phyloP scores from a whole-genome alignment of 495 filamentous ascomycete species.

The Evansstolkia leycettana region DNA sequence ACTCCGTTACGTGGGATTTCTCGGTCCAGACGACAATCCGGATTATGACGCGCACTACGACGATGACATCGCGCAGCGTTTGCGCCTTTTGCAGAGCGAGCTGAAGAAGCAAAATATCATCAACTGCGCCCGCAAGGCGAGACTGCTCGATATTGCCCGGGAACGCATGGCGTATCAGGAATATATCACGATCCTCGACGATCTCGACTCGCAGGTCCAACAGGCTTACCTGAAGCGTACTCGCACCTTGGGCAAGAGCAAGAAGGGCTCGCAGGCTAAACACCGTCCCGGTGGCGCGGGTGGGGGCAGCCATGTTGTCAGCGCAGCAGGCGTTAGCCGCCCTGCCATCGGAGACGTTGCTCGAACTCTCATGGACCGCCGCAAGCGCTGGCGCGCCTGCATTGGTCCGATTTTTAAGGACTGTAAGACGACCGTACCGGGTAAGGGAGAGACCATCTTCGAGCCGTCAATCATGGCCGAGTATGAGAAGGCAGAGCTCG shows the following conservation, averaged over 20 bases:
- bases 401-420: constrained; percentile 81
- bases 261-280: constrained; percentile 65
- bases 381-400: constrained; percentile 72
- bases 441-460: constrained; percentile 51
- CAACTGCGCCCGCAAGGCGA: constrained; percentile 81
- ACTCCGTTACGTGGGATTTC: constrained; percentile 84
- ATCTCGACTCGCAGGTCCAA: constrained; percentile 91
- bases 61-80: constrained; percentile 83
- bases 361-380: constrained; percentile 76
- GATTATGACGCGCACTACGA: constrained; percentile 86
- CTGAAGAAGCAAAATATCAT: constrained; percentile 68
- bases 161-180: constrained; percentile 92
- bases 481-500: constrained; percentile 56
- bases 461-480: constrained; percentile 40
- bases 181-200: constrained; percentile 91
- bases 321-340: constrained; percentile 43
- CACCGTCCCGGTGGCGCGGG: constrained; percentile 50
- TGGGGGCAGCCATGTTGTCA: constrained; percentile 38
- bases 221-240: constrained; percentile 92
- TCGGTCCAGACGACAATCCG: constrained; percentile 53
- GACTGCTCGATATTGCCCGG: constrained; percentile 72
- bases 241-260: constrained; percentile 84
- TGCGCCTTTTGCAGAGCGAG: constrained; percentile 72
- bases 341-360: constrained; percentile 88
- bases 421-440: constrained; percentile 48